phyloP scores from a whole-genome alignment of 495 filamentous ascomycete genomes.

The Corynascus novoguineensis region DNA sequence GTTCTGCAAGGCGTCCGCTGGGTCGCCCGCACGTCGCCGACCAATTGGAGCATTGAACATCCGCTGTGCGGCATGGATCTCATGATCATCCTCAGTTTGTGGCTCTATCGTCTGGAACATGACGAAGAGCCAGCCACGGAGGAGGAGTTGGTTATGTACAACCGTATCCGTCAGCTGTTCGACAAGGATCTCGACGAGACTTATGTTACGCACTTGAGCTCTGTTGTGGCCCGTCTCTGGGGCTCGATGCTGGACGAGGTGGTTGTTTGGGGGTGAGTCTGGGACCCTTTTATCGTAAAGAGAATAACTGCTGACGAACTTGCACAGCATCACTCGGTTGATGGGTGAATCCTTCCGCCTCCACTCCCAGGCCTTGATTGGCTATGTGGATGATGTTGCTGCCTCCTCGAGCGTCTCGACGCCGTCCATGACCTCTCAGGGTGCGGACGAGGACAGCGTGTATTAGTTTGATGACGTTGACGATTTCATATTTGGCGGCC shows the following conservation, averaged over 20 bases:
- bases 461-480: constrained; percentile 47
- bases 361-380: constrained; percentile 86
- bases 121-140: constrained; percentile 91
- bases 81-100: constrained; percentile 97
- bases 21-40: constrained; percentile 93
- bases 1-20: constrained; percentile 92
- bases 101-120: constrained; percentile 98
- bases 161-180: constrained; percentile 87
- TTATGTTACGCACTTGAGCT: constrained; percentile 70
- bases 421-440: constrained; percentile 57
- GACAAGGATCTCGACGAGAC: constrained; percentile 79
- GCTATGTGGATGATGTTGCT: constrained; percentile 78
- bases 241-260: constrained; percentile 98
- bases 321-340: constrained; percentile 79
- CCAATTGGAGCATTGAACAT: constrained; percentile 99
- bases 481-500: constrained; percentile 40
- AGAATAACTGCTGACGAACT: constrained; percentile 41
- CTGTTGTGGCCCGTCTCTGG: constrained; percentile 90
- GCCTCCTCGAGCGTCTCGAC: constrained; percentile 53
- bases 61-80: constrained; percentile 94
- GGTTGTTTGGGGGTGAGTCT: constrained; percentile 86
- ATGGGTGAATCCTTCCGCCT: constrained; percentile 99
- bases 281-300: constrained; percentile 13
- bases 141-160: constrained; percentile 90
- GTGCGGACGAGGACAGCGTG: constrained; percentile 56